phyloP scores from a whole-genome alignment of 2,329 filamentous ascomycete species.

The Colletotrichum sp. region DNA sequence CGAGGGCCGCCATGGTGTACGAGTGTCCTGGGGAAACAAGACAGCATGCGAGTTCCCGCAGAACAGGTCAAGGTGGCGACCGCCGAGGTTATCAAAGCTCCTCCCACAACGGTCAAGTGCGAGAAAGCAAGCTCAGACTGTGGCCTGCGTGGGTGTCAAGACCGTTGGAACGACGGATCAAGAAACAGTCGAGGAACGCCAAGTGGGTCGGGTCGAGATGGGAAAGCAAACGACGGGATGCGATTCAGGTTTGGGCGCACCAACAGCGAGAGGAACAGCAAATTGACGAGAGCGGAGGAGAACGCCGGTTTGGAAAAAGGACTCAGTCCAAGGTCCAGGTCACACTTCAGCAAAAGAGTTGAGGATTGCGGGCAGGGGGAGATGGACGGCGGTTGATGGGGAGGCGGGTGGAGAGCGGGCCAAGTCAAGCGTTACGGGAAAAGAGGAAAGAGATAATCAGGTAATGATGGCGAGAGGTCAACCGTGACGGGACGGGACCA shows the following conservation, averaged over 20 bases:
- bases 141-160: not conserved
- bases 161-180: not conserved
- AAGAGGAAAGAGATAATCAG: constrained; percentile 21
- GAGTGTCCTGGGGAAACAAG: not conserved
- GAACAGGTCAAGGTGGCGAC: not conserved
- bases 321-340: not conserved
- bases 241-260: not conserved
- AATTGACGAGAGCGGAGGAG: not conserved
- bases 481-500: not conserved
- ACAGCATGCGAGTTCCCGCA: not conserved
- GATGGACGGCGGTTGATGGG: not conserved
- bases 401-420: constrained; percentile 12
- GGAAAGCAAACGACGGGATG: not conserved
- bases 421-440: not conserved
- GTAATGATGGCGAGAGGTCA: not conserved
- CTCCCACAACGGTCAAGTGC: not conserved
- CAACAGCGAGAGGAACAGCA: not conserved
- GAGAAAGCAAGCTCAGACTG: not conserved
- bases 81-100: not conserved
- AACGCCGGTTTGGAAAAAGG: not conserved
- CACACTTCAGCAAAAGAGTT: constrained; percentile 7
- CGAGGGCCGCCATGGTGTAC: not conserved
- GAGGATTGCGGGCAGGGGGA: constrained; percentile 1
- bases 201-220: constrained; percentile 10
- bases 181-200: not conserved